These are phyloP conservation scores for Vanrija humicola DNA, from an alignment of 1,284 basidiomycete species.

Conservation along the genomic window DNA sequence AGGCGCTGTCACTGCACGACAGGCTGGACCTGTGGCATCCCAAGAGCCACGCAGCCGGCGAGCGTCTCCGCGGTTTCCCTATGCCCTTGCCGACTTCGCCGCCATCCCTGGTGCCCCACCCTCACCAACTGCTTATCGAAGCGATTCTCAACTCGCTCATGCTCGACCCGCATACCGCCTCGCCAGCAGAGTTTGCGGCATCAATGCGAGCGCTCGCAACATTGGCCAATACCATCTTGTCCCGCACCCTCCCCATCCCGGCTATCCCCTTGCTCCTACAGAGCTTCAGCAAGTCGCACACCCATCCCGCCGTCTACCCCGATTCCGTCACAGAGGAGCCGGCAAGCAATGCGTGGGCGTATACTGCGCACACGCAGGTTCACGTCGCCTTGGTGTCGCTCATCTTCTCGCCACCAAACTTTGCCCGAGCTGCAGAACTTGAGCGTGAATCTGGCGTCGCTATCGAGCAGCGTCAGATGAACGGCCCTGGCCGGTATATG, in stretches of 20 bases:
- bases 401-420: conserved; percentile 43
- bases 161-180: conserved; percentile 22
- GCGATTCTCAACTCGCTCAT: conserved; percentile 31
- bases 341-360: conserved; percentile 30
- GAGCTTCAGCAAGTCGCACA: conserved; percentile 29
- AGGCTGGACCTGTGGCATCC: conserved; percentile 49
- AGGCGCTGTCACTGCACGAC: conserved; percentile 44
- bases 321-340: conserved; percentile 21
- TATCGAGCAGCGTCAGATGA: not conserved
- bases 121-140: conserved; percentile 24
- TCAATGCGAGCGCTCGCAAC: conserved; percentile 46
- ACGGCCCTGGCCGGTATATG: conserved; percentile 25
- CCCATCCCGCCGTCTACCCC: conserved; percentile 41
- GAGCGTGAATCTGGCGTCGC: conserved; percentile 1
- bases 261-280: conserved; percentile 33
- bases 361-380: conserved; percentile 45
- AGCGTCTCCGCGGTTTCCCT: conserved; percentile 44
- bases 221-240: conserved; percentile 45
- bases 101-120: conserved; percentile 42
- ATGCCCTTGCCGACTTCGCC: conserved; percentile 43
- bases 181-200: conserved; percentile 26
- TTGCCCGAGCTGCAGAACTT: conserved; percentile 15
- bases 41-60: conserved; percentile 30
- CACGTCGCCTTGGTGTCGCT: conserved; percentile 45
- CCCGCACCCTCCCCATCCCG: conserved; percentile 44